Evolutionary conservation across 345 rosid genomes (phyloP), one percentile per base, ranked within the genome.

Genomic region (Eucalyptus brandiana): DNA sequence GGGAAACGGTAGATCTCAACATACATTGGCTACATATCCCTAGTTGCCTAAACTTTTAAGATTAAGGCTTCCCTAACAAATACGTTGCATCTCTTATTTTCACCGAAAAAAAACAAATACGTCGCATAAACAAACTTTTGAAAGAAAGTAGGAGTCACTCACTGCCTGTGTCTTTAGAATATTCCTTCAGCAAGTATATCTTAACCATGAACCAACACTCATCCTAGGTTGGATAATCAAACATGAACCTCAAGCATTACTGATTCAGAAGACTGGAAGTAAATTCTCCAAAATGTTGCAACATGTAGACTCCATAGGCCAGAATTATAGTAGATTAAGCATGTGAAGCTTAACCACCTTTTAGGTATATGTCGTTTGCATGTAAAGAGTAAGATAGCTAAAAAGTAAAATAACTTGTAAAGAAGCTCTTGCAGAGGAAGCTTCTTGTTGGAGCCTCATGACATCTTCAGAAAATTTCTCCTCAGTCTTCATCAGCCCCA

Each of bases 381-480:
- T 69, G 44, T 67, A 87, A 80, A 53, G 11, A 51, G 21, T 18
- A 49, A 42, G 85, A 47, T 80, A 42, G 62, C 44, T 40, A 72
- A 88, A 89, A 90, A 69, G 56, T 90, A 92, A 87, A 89, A 15
- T 21, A 87, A 97, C 99, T 97, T 95, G 95, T 60, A 96, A 88
- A 44, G 93, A 93, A 90, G 94, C 94, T 91, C 97, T 95, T 23
- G 94, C 94, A 26, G 94, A 91, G 50, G 95, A 94, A 93, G 93
- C 96, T 88, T 96, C 96, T 89, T 91, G 93, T 87, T 93, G 98
- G 92, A 96, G 94, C 90, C 24, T 88, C 87, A 93, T 96, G 86
- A 97, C 97, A 90, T 96, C 98, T 91, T 93, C 94, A 47, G 94
- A 92, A 91, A 97, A 97, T 88, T 93, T 94, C 90, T 95, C 96